phyloP scores from a whole-genome alignment of 1,284 basidiomycete species.

The Cutaneotrichosporon sp. region DNA sequence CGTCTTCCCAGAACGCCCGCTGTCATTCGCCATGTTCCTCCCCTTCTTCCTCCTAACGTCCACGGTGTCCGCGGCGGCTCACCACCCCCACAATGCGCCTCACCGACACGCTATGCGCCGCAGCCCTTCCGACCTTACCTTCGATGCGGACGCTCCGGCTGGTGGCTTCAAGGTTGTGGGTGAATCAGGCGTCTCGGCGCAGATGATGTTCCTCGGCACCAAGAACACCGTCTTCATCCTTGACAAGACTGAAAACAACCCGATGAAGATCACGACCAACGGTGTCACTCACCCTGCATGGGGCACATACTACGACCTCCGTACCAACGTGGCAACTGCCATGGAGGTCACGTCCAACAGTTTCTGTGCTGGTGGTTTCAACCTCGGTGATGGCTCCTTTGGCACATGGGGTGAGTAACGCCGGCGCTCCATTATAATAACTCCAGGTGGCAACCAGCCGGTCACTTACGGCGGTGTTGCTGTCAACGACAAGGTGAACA shows the following conservation, averaged over 20 bases:
- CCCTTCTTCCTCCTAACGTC: constrained; percentile 7
- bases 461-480: constrained; percentile 62
- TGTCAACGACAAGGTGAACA: constrained; percentile 30
- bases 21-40: constrained; percentile 10
- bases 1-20: background rate
- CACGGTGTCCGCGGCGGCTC: background rate
- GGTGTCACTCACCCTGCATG: constrained; percentile 45
- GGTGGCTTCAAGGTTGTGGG: constrained; percentile 44
- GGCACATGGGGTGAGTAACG: constrained; percentile 1
- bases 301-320: constrained; percentile 50
- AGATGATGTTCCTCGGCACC: constrained; percentile 49
- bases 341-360: constrained; percentile 74
- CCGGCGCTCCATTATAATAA: background rate
- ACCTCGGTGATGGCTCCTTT: constrained; percentile 50
- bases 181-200: constrained; percentile 50
- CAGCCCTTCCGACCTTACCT: background rate
- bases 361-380: constrained; percentile 59
- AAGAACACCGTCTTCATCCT: constrained; percentile 51
- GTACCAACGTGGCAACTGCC: constrained; percentile 48
- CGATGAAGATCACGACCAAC: constrained; percentile 53
- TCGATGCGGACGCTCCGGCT: constrained; percentile 12
- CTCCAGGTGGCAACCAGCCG: constrained; percentile 59
- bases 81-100: background rate
- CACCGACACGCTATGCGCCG: constrained; percentile 24
- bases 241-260: constrained; percentile 59